phyloP scores from a whole-genome alignment of 108 stramenopile genomes.

The Cyclotella distinguenda region DNA sequence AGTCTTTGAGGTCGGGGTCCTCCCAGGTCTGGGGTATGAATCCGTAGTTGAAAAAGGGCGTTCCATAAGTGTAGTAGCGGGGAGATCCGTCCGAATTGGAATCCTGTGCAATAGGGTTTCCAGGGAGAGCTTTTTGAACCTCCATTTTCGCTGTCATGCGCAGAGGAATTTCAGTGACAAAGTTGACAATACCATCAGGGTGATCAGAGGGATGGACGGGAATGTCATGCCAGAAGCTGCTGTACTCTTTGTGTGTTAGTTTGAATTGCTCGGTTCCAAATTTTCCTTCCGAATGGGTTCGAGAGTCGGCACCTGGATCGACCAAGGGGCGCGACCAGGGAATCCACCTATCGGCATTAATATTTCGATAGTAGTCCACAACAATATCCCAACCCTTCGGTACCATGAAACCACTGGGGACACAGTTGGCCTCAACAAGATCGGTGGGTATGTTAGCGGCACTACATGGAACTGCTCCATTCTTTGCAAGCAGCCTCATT shows the following conservation, averaged over 20 bases:
- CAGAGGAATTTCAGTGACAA: constrained; percentile 95
- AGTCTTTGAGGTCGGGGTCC: constrained; percentile 78
- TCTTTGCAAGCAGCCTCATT: constrained; percentile 92
- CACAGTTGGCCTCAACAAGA: constrained; percentile 93
- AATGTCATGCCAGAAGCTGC: constrained; percentile 94
- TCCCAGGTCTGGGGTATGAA: constrained; percentile 98
- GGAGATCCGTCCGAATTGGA: constrained; percentile 91
- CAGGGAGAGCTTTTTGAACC: constrained; percentile 71
- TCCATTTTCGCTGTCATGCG: constrained; percentile 97
- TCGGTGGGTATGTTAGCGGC: constrained; percentile 91
- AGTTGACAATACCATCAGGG: constrained; percentile 65
- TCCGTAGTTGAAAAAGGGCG: constrained; percentile 98
- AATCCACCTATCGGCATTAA: constrained; percentile 87
- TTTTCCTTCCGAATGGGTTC: constrained; percentile 54
- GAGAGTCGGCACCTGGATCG: constrained; percentile 49
- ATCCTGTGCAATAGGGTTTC: constrained; percentile 87
- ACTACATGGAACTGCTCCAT: constrained; percentile 94
- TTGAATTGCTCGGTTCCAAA: constrained; percentile 78
- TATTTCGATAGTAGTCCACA: constrained; percentile 96
- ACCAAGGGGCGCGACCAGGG: constrained; percentile 90
- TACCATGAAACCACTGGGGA: constrained; percentile 98
- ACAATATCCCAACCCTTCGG: constrained; percentile 98
- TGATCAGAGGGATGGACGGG: constrained; percentile 60
- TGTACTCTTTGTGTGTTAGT: constrained; percentile 53
- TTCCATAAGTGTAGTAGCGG: constrained; percentile 96